Evolutionary conservation across 768 basidiomycete species (phyloP).

Genomic region (Hygrophoropsis aurantiaca): DNA sequence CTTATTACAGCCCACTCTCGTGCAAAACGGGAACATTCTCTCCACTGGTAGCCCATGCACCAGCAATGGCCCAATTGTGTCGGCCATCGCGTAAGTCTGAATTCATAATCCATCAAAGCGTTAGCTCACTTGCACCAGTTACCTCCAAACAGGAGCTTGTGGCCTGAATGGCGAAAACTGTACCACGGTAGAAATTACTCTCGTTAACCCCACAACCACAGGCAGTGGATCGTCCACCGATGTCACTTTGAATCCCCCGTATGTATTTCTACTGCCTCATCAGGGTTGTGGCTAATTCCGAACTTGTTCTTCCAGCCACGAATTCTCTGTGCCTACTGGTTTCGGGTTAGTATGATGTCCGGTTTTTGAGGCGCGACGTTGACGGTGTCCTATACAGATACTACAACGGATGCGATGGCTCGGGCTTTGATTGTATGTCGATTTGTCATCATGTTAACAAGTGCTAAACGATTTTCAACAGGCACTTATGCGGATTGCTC

Average conservation of each 20-base stretch:
- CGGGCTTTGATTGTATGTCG: slow-evolving; percentile 42
- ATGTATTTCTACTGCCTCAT: slow-evolving; percentile 4
- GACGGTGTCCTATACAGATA: slow-evolving; percentile 3
- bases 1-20: slow-evolving; percentile 25
- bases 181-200: slow-evolving; percentile 32
- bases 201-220: slow-evolving; percentile 31
- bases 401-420: slow-evolving; percentile 42
- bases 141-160: slow-evolving; percentile 24
- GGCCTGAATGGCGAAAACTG: slow-evolving; percentile 38
- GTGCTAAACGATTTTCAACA: slow-evolving; percentile 10
- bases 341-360: slow-evolving; percentile 22
- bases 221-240: slow-evolving; percentile 37
- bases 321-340: slow-evolving; percentile 35
- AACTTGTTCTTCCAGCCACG: slow-evolving; percentile 15
- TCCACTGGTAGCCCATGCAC: slow-evolving; percentile 31
- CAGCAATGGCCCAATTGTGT: slow-evolving; percentile 24
- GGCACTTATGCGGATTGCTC: slow-evolving; percentile 35
- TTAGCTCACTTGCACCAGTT: no score
- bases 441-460: neutral
- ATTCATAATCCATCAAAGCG: neutral
- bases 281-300: neutral
- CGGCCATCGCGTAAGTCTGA: slow-evolving; percentile 36
- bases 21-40: slow-evolving; percentile 28
- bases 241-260: slow-evolving; percentile 34
- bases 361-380: neutral